These are phyloP conservation scores for Cryptosporidium baileyi DNA, from an alignment of 169 alveolate species.

Conservation along the genomic window DNA sequence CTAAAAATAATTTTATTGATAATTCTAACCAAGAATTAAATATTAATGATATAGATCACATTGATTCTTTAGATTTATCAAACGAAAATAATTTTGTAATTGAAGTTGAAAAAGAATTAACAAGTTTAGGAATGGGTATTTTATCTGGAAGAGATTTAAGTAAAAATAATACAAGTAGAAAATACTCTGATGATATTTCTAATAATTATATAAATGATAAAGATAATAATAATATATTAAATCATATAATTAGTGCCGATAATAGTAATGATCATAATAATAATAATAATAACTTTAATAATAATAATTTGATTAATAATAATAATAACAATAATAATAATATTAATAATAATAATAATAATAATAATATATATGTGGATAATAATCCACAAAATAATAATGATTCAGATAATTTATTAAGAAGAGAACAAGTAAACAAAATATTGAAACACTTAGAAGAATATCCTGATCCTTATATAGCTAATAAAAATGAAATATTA, in stretches of 20 bases:
- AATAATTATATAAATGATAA: not conserved
- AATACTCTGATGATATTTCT: too few relatives aligned
- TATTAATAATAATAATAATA: too few relatives aligned
- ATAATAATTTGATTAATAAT: too few relatives aligned
- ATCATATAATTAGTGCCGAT: not conserved
- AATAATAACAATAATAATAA: not conserved
- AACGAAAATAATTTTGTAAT: constrained; percentile 26
- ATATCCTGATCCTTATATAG: constrained; percentile 52
- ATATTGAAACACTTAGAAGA: constrained; percentile 14
- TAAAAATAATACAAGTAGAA: not conserved
- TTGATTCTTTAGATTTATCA: constrained; percentile 3
- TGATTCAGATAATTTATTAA: not conserved
- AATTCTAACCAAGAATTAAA: too few relatives aligned
- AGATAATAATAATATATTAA: not conserved
- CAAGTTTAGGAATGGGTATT: constrained; percentile 60
- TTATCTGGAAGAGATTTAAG: constrained; percentile 48
- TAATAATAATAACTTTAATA: too few relatives aligned
- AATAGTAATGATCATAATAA: too few relatives aligned
- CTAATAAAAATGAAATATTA: constrained; percentile 30
- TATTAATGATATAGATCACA: not conserved
- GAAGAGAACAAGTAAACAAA: constrained; percentile 51
- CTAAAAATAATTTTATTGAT: not conserved
- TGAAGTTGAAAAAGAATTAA: constrained; percentile 35
- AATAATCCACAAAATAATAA: too few relatives aligned
- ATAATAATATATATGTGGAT: too few relatives aligned